A percentile compares a stretch with the other conserved stretches of the same genome.
Evolutionary conservation across 2,329 filamentous ascomycete genomes (phyloP).

Genomic region (Fusarium chaquense): DNA sequence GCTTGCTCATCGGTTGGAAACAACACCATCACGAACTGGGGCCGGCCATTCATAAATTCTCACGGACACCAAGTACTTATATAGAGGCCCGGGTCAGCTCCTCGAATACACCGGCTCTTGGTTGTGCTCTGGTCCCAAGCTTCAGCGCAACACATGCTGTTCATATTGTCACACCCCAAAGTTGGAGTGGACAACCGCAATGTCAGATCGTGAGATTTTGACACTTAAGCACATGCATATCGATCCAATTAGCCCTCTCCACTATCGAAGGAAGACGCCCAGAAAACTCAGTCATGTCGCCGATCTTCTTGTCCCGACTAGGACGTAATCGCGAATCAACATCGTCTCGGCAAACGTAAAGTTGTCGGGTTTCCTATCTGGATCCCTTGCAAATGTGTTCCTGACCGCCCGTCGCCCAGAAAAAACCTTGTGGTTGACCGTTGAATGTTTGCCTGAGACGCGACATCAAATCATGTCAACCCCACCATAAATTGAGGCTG

Average conservation of each 20-base stretch:
- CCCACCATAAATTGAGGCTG: constrained; percentile 3
- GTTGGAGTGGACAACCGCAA: background rate
- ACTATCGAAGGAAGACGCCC: background rate
- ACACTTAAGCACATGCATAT: constrained; percentile 1
- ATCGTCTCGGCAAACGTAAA: constrained; percentile 5
- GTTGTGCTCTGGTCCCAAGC: background rate
- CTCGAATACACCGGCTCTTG: background rate
- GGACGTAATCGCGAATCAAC: background rate
- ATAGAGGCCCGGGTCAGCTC: background rate
- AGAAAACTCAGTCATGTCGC: background rate
- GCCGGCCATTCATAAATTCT: background rate
- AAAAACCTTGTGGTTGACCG: constrained; percentile 4
- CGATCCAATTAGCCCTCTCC: background rate
- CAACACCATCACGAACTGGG: background rate
- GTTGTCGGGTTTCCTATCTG: background rate
- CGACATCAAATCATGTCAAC: background rate
- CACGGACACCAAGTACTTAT: background rate
- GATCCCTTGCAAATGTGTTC: constrained; percentile 1
- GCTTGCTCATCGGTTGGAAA: background rate
- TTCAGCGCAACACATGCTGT: background rate
- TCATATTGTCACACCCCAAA: background rate
- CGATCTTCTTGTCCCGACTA: background rate
- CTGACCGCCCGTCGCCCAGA: constrained; percentile 30
- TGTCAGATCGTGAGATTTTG: background rate
- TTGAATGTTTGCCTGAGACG: constrained; percentile 7